A percentile compares a stretch with the other conserved stretches of the same genome.
Evolutionary conservation across 2,329 filamentous ascomycete species (phyloP).

Genomic region (Beauveria medogensis): DNA sequence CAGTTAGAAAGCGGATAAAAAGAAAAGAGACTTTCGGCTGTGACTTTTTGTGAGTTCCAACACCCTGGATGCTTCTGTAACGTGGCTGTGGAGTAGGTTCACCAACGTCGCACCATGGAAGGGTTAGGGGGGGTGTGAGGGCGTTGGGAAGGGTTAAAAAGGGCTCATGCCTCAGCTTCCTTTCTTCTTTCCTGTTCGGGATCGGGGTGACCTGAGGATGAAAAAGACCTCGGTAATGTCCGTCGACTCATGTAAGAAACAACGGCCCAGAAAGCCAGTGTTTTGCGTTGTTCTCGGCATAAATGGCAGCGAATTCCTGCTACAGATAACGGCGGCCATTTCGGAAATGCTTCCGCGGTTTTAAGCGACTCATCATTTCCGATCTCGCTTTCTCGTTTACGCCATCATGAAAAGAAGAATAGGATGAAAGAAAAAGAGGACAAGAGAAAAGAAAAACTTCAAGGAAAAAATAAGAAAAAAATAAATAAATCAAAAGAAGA

Average conservation of each 20-base stretch:
- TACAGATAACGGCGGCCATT: too few species aligned
- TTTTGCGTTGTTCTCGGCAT: not conserved
- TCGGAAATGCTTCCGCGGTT: not conserved
- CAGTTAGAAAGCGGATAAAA: not conserved
- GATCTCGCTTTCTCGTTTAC: not conserved
- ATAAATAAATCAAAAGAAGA: too few species aligned
- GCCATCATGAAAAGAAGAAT: not conserved
- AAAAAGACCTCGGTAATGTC: not conserved
- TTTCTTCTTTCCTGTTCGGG: not conserved
- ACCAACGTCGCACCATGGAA: slow-evolving; percentile 5
- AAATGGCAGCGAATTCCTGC: too few species aligned
- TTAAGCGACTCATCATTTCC: not conserved
- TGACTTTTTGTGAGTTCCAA: not conserved
- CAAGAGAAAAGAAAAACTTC: not conserved
- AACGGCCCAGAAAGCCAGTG: not conserved
- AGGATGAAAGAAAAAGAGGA: not conserved
- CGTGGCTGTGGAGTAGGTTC: slow-evolving; percentile 2
- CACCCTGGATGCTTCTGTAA: not conserved
- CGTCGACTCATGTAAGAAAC: not conserved
- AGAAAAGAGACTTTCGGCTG: not conserved
- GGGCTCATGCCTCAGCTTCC: not conserved
- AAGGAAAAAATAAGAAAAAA: too few species aligned
- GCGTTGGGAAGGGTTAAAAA: too few species aligned
- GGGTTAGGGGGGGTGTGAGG: not conserved
- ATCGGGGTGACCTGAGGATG: not conserved